phyloP scores from a whole-genome alignment of 495 filamentous ascomycete genomes.

The Hypoxylon perforatum region DNA sequence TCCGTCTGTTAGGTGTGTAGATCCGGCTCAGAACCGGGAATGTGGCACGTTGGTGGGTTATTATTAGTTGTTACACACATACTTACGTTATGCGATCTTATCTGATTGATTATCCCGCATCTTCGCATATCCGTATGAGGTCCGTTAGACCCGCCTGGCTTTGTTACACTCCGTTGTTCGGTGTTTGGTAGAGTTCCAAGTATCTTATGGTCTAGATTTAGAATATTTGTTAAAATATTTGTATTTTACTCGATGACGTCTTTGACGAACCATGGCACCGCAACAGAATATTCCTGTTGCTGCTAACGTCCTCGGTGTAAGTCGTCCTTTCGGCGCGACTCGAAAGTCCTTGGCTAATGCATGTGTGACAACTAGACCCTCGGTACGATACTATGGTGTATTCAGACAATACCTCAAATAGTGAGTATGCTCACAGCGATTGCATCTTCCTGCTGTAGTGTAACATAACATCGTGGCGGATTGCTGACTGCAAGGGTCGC shows the following conservation, averaged over 20 bases:
- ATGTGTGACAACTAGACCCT: conserved; percentile 32
- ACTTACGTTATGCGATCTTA: conserved; percentile 1
- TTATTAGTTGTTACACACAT: not conserved
- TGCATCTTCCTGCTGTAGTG: not conserved
- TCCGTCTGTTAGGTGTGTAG: not conserved
- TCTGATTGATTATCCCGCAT: not conserved
- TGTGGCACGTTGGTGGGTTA: not conserved
- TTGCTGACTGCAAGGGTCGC: conserved; percentile 4
- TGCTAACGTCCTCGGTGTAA: conserved; percentile 62
- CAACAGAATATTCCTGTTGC: conserved; percentile 57
- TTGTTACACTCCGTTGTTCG: no score
- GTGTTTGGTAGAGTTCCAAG: no score
- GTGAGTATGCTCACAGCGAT: conserved; percentile 12
- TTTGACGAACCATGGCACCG: conserved; percentile 50
- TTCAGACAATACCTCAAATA: conserved; percentile 54
- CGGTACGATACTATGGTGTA: conserved; percentile 56
- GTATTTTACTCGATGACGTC: not conserved
- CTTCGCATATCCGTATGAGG: no score
- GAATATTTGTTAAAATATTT: not conserved
- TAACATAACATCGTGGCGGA: not conserved
- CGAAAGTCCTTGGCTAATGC: conserved; percentile 2
- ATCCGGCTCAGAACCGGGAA: not conserved
- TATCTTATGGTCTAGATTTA: not conserved
- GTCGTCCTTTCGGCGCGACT: conserved; percentile 23
- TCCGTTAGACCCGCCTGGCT: no score